Evolutionary conservation across 257 asterid genomes (phyloP), one percentile per base, ranked within the genome.

Genomic region (Jacaranda copaia): DNA sequence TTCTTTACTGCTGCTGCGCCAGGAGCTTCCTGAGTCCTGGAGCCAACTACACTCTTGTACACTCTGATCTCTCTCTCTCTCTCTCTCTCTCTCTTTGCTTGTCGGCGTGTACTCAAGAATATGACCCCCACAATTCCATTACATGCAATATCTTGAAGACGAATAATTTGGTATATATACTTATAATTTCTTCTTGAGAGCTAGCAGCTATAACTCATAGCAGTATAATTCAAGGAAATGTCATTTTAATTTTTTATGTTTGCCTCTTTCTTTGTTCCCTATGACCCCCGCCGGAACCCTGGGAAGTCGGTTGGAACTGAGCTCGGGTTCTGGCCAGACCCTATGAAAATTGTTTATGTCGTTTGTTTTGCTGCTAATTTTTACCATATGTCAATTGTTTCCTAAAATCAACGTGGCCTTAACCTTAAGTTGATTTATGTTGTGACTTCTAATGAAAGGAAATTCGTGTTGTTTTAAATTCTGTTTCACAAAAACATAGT

Each of bases 1-100:
- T 78, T 80, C 68, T 32, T 75, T 51, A 77, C 81, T 66, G 63
- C 89, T 25, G 59, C 85, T 78, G 11, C 79, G 53, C 73, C 89
- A 84, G 18, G 88, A 88, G 38, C 85, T 87, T 74, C 93, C 89
- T 0, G 92, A 83, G 32, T 88, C 97, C 18, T 92, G 91, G 93
- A 88, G 90, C 83, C 96, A 92, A 80, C 88, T 88, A 3, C 87
- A 25, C 32, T 89, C 80, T 36, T 85, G 96, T 92, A 92, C 70
- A 8, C 1, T 55, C 39, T 20, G 20, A 63, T 66, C 59, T 64
- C 13, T 80, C 72, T 79, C 69, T 59, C 76, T 63, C 65, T 66
- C 59, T 64, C 13, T 80, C 72, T 79, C 69, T 59, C 76, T 63
- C 65, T 36, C 18, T 36, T 76, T n/a, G 3, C 25, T 46, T 55